phyloP scores from a whole-genome alignment of 768 basidiomycete species.

The Hygrocybe punicea region DNA sequence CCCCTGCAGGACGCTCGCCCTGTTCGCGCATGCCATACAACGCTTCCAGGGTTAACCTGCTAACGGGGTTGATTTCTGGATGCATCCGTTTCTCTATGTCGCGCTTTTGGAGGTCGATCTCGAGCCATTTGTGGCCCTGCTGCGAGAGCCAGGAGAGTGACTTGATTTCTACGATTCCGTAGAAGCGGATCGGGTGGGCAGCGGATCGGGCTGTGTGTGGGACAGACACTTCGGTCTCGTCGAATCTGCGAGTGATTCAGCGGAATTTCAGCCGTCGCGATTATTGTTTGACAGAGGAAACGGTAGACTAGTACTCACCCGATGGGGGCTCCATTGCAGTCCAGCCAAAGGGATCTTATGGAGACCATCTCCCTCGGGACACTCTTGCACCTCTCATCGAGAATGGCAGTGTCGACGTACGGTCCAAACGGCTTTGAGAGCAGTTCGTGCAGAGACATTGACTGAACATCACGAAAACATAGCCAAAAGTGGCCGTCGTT shows the following conservation, averaged over 20 bases:
- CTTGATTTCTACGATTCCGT: slow-evolving; percentile 48
- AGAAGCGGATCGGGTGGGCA: slow-evolving; percentile 43
- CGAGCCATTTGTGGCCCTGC: slow-evolving; percentile 39
- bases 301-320: slow-evolving; percentile 3
- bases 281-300: no score
- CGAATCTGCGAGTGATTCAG: slow-evolving; percentile 34
- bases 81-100: slow-evolving; percentile 29
- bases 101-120: slow-evolving; percentile 44
- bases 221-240: slow-evolving; percentile 41
- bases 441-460: slow-evolving; percentile 13
- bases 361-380: neutral
- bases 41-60: slow-evolving; percentile 32
- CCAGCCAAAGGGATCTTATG: slow-evolving; percentile 3
- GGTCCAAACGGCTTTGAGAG: slow-evolving; percentile 31
- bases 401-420: slow-evolving; percentile 29
- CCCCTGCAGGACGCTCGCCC: neutral
- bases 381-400: slow-evolving; percentile 17
- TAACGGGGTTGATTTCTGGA: slow-evolving; percentile 14
- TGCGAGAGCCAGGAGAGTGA: slow-evolving; percentile 49
- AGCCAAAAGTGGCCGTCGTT: slow-evolving; percentile 1
- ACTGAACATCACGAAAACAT: neutral
- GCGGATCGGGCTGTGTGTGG: slow-evolving; percentile 17
- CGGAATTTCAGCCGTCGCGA: no score
- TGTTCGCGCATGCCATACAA: slow-evolving; percentile 28
- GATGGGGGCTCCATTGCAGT: neutral